Evolutionary conservation across 1,284 basidiomycete genomes (phyloP), one percentile per base, ranked within the genome.

Genomic region (Cryptococcus floricola): DNA sequence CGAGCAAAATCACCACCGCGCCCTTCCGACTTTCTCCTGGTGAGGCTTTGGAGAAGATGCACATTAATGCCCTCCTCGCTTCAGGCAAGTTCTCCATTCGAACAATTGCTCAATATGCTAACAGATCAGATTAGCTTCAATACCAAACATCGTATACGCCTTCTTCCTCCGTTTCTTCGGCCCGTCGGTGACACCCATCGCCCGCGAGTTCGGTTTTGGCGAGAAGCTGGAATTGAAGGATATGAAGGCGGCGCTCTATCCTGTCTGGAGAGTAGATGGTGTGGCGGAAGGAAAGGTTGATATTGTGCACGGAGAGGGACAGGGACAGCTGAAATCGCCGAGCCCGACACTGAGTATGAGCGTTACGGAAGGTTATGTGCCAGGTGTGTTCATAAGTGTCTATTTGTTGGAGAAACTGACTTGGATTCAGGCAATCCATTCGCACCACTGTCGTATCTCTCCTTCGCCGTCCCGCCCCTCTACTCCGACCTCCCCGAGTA

Each of bases 381-480:
- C 71, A 1, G 71, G 69, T 70, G 37, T 38, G 68, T 63, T 14
- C 13, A 13, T 28, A 4, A 5, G 18, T 25, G 9, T 8, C 12
- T 18, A 28, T 54, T 54, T 12, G 37, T 37, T 31, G 19, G 14
- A 6, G 37, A 25, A 25, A 10, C 42, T 25, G 19, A 44, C 14
- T 18, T n/a, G 6, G 14, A 6, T n/a, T 5, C 56, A 73, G 74
- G 75, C 2, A 74, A 77, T 56, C 62, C 76, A 0, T 77, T 73
- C 43, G 72, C 74, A 3, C 76, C 76, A 5, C 60, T 77, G 9
- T 71, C 70, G 27, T 75, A 75, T 50, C 58, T 77, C 5, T 73
- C 73, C 9, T 75, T 66, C 57, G 63, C 73, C 14, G 63, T 70
- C 10, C 70, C 69, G 8, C 66, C 67, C 3, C 50, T 76, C 9